These are phyloP conservation scores for Cytospora chrysosperma DNA, from an alignment of 2,329 filamentous ascomycete genomes.

Conservation along the genomic window DNA sequence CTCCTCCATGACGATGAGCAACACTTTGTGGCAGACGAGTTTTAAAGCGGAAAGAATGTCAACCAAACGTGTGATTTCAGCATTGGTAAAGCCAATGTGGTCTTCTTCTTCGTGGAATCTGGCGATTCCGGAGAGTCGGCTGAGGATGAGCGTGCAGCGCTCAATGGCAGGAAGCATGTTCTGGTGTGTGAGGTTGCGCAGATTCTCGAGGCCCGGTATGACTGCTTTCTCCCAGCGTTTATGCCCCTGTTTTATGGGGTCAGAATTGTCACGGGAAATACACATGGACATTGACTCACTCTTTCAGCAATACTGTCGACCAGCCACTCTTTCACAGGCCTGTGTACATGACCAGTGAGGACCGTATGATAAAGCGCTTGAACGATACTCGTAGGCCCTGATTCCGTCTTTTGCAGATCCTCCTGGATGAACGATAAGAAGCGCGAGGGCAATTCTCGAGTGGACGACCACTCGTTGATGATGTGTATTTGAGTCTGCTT, in stretches of 20 bases:
- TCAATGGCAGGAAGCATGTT: slow-evolving; percentile 88
- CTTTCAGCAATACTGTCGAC: slow-evolving; percentile 78
- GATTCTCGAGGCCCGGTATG: slow-evolving; percentile 70
- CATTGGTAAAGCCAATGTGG: slow-evolving; percentile 64
- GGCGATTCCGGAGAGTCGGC: slow-evolving; percentile 79
- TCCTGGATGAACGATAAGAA: slow-evolving; percentile 78
- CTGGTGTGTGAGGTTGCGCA: slow-evolving; percentile 78
- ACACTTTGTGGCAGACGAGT: slow-evolving; percentile 70
- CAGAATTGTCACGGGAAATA: neutral
- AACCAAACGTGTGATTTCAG: slow-evolving; percentile 62
- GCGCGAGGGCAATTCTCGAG: slow-evolving; percentile 73
- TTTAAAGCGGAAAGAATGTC: slow-evolving; percentile 75
- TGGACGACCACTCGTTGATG: slow-evolving; percentile 77
- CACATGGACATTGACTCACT: slow-evolving; percentile 45
- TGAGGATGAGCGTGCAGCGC: slow-evolving; percentile 76
- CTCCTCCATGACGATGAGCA: slow-evolving; percentile 72
- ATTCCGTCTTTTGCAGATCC: slow-evolving; percentile 63
- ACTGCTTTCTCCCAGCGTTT: slow-evolving; percentile 95
- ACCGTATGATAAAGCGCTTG: slow-evolving; percentile 81
- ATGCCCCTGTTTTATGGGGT: slow-evolving; percentile 61
- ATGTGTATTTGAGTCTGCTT: slow-evolving; percentile 78
- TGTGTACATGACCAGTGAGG: slow-evolving; percentile 76
- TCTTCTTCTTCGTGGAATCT: slow-evolving; percentile 69
- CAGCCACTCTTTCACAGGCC: slow-evolving; percentile 80
- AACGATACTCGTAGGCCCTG: slow-evolving; percentile 61